These are phyloP conservation scores for Eutrema heterophyllum DNA, from an alignment of 345 rosid species.

Conservation along the genomic window DNA sequence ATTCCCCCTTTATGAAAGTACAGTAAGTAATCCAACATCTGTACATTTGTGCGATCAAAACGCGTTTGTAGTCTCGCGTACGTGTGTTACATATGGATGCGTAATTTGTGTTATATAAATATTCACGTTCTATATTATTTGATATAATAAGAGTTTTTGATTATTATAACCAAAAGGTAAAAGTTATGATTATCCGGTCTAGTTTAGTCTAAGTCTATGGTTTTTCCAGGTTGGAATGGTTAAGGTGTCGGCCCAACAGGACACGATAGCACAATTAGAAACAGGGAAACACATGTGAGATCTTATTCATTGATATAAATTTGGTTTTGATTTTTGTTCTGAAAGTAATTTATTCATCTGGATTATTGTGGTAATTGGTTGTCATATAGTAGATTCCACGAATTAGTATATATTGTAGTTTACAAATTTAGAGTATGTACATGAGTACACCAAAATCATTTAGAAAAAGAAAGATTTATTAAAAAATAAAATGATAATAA, in stretches of 20 bases:
- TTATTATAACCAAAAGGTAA: slow-evolving; percentile 8
- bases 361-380: background rate
- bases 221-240: slow-evolving; percentile 27
- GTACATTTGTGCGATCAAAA: slow-evolving; percentile 15
- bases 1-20: slow-evolving; percentile 7
- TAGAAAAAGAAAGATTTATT: too few species aligned
- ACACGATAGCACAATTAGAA: slow-evolving; percentile 15
- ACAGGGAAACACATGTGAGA: background rate
- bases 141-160: background rate
- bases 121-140: slow-evolving; percentile 8
- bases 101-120: slow-evolving; percentile 6
- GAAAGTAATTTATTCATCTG: background rate
- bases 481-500: too few species aligned
- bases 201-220: background rate
- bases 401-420: too few species aligned
- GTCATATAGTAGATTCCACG: background rate
- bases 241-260: slow-evolving; percentile 14
- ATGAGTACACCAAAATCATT: too few species aligned
- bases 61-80: slow-evolving; percentile 13
- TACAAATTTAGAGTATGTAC: too few species aligned
- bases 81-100: slow-evolving; percentile 25
- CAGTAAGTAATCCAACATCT: slow-evolving; percentile 20
- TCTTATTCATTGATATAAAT: background rate
- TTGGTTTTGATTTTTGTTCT: background rate
- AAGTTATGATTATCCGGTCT: slow-evolving; percentile 16